phyloP scores from a whole-genome alignment of 1,284 basidiomycete genomes.

The Vanrija pseudolonga region DNA sequence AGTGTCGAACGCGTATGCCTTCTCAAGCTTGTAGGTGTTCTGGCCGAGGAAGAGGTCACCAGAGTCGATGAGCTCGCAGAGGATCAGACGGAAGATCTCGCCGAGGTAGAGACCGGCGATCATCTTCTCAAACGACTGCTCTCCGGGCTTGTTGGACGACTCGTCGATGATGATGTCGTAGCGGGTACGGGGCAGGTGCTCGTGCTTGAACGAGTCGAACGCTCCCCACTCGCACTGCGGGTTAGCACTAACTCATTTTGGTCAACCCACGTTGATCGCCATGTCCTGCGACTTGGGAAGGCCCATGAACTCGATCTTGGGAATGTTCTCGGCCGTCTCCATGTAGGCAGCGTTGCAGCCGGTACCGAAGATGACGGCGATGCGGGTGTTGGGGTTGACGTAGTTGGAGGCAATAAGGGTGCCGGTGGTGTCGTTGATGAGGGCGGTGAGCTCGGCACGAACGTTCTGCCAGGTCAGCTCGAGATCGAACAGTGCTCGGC shows the following conservation, averaged over 20 bases:
- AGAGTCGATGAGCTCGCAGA: slow-evolving; percentile 93
- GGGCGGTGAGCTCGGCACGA: slow-evolving; percentile 72
- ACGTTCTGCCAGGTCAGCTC: slow-evolving; percentile 40
- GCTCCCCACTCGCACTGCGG: slow-evolving; percentile 66
- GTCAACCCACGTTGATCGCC: slow-evolving; percentile 77
- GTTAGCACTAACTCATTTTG: background rate
- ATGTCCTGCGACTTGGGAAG: slow-evolving; percentile 69
- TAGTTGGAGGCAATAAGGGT: slow-evolving; percentile 96
- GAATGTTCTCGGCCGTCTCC: slow-evolving; percentile 75
- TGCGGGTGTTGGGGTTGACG: slow-evolving; percentile 83
- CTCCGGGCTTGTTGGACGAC: slow-evolving; percentile 90
- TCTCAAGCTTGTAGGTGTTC: slow-evolving; percentile 96
- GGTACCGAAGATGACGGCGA: slow-evolving; percentile 95
- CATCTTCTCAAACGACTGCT: slow-evolving; percentile 87
- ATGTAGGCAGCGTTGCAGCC: slow-evolving; percentile 98
- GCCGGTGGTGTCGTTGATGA: slow-evolving; percentile 97
- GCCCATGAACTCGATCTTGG: slow-evolving; percentile 70
- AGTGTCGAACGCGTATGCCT: slow-evolving; percentile 87
- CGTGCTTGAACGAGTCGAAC: slow-evolving; percentile 93
- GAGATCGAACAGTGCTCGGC: background rate
- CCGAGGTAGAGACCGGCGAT: slow-evolving; percentile 97
- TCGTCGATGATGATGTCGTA: slow-evolving; percentile 93
- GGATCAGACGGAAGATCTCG: slow-evolving; percentile 87
- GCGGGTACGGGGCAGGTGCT: slow-evolving; percentile 89
- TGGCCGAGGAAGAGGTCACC: slow-evolving; percentile 96